Evolutionary conservation across 1,139 yeast genomes (phyloP), one percentile per base, ranked within the genome.

Genomic region (Kazachstania sp.): DNA sequence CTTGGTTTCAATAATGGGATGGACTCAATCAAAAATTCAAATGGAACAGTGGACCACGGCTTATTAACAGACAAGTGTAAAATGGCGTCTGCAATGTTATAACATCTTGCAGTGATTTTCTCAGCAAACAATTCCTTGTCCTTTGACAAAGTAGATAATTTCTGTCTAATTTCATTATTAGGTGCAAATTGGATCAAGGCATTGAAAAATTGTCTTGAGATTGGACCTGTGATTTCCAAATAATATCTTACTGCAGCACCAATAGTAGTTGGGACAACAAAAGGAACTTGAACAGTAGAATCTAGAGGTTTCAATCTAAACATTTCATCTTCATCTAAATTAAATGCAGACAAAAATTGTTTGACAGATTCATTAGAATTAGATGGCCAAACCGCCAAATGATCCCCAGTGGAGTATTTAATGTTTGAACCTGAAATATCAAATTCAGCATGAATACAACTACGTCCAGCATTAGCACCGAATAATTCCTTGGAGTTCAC

Each of bases 341-440:
- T n/a, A n/a, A n/a, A n/a, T n/a, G n/a, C n/a, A n/a, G n/a, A n/a
- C 52, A 84, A 69, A 58, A 92, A 84, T 39, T 74, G 71, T 18
- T 71, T 73, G 39, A 88, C 82, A 59, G 86, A 81, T 61, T 82
- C 87, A 61, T 83, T 74, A 3, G 95, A 73, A 67, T 92, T 92
- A 38, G 94, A 86, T 37, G 97, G 92, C 95, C 97, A 86, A 50
- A 92, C 72, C 12, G 96, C 97, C 57, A 92, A 71, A 68, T 92
- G 98, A 65, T 92, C 98, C 65, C 98, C 98, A 11, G 98, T 92
- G 45, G 88, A 74, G 67, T 92, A 92, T 61, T 83, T 81, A 63
- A 92, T 71, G 59, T 85, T 84, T 3, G 94, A 78, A 38, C 70
- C 77, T 1, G 87, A 74, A 45, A 88, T 70, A 60, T 90, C 97